Percentiles rank a stretch among this genome's conserved stretches.
phyloP scores from a whole-genome alignment of 805 yeast species.

The Lachancea dasiensis region DNA sequence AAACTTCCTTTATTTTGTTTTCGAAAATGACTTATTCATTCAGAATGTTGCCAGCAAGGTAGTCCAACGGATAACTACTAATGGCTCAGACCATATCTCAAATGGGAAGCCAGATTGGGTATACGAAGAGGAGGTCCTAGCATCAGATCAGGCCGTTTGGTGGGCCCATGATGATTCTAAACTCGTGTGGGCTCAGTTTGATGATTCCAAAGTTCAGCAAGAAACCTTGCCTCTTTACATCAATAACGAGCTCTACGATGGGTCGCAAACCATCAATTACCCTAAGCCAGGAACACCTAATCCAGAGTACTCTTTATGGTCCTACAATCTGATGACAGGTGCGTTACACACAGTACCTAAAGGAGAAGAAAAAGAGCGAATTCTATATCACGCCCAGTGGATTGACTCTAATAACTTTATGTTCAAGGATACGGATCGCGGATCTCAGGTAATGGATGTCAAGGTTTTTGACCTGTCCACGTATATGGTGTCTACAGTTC shows the following conservation, averaged over 20 bases:
- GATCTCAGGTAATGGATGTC: constrained; percentile 49
- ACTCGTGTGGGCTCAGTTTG: constrained; percentile 48
- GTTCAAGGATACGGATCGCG: constrained; percentile 57
- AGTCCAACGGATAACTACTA: constrained; percentile 30
- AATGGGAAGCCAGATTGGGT: constrained; percentile 82
- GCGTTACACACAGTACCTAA: constrained; percentile 22
- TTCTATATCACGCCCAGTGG: constrained; percentile 63
- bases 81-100: constrained; percentile 46
- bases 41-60: constrained; percentile 31
- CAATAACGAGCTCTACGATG: constrained; percentile 40
- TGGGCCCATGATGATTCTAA: constrained; percentile 63
- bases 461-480: constrained; percentile 37
- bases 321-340: constrained; percentile 35
- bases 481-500: constrained; percentile 33
- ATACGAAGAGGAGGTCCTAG: constrained; percentile 73
- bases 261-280: constrained; percentile 44
- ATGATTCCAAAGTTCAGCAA: constrained; percentile 54
- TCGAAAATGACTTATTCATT: constrained; percentile 48
- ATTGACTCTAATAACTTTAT: constrained; percentile 43
- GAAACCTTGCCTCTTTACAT: constrained; percentile 48
- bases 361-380: constrained; percentile 21
- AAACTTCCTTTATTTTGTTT: constrained; percentile 50
- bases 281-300: constrained; percentile 68
- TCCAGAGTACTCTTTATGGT: constrained; percentile 46
- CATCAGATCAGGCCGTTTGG: constrained; percentile 56